These are phyloP conservation scores for Diatrype stigma DNA, from an alignment of 2,329 filamentous ascomycete genomes.

Conservation along the genomic window DNA sequence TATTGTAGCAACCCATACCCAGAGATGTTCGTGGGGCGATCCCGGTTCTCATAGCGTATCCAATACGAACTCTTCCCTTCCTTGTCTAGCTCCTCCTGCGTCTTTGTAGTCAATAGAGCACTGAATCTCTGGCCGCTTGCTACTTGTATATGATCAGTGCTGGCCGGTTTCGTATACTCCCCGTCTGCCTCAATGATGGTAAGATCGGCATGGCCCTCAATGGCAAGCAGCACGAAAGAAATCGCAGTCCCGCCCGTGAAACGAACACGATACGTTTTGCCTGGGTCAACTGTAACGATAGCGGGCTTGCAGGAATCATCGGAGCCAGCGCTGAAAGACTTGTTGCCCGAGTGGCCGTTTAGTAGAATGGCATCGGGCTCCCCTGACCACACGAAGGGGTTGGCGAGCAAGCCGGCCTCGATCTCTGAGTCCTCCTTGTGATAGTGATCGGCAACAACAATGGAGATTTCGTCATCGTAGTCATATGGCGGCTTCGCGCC, in stretches of 20 bases:
- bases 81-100: constrained; percentile 35
- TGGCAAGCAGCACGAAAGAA: constrained; percentile 48
- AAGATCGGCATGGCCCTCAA: constrained; percentile 53
- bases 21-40: constrained; percentile 39
- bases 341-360: constrained; percentile 50
- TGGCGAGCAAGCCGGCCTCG: constrained; percentile 41
- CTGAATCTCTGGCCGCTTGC: constrained; percentile 57
- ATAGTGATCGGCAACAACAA: constrained; percentile 56
- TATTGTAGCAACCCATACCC: constrained; percentile 49
- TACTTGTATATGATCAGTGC: constrained; percentile 49
- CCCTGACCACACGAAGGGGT: constrained; percentile 54
- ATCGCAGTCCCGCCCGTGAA: constrained; percentile 55
- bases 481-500: constrained; percentile 42
- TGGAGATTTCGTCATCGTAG: constrained; percentile 58
- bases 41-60: constrained; percentile 46
- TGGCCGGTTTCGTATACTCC: constrained; percentile 45
- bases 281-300: constrained; percentile 55
- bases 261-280: constrained; percentile 57
- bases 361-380: constrained; percentile 54
- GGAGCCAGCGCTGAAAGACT: constrained; percentile 29
- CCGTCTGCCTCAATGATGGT: constrained; percentile 59
- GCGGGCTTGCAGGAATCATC: constrained; percentile 39
- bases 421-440: constrained; percentile 48
- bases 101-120: constrained; percentile 51
- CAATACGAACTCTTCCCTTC: constrained; percentile 34